A percentile compares a stretch with the other conserved stretches of the same genome.
phyloP scores from a whole-genome alignment of 306 rosid genomes.

The Neltuma alba region DNA sequence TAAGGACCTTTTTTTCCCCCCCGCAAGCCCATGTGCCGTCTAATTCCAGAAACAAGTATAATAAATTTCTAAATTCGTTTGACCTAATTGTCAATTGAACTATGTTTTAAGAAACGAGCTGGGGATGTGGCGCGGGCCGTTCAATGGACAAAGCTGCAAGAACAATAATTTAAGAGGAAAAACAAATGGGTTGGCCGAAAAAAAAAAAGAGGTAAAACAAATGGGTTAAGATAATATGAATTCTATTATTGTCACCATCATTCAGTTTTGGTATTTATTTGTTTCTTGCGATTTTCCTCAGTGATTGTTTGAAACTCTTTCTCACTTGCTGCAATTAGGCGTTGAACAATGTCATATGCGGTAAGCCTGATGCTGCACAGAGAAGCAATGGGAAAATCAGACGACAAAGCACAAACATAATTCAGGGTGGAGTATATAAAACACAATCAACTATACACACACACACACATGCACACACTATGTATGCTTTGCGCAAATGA shows the following conservation, averaged over 20 bases:
- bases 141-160: neutral
- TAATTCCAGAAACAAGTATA: no score
- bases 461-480: no score
- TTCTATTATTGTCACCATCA: conserved; percentile 20
- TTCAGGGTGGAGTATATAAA: neutral
- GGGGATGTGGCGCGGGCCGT: neutral
- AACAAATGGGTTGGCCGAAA: no score
- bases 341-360: conserved; percentile 72
- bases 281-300: conserved; percentile 69
- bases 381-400: conserved; percentile 29
- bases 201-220: no score
- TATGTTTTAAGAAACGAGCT: neutral
- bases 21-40: no score
- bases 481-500: neutral
- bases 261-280: conserved; percentile 38
- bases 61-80: no score
- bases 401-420: conserved; percentile 2
- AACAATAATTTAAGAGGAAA: no score
- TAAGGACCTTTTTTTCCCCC: no score
- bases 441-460: neutral
- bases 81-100: no score
- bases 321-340: conserved; percentile 65
- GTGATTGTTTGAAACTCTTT: conserved; percentile 66
- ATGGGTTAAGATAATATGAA: conserved; percentile 1
- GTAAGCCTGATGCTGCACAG: conserved; percentile 90